Evolutionary conservation across 495 filamentous ascomycete species (phyloP).

Genomic region (Daldinia concentrica): DNA sequence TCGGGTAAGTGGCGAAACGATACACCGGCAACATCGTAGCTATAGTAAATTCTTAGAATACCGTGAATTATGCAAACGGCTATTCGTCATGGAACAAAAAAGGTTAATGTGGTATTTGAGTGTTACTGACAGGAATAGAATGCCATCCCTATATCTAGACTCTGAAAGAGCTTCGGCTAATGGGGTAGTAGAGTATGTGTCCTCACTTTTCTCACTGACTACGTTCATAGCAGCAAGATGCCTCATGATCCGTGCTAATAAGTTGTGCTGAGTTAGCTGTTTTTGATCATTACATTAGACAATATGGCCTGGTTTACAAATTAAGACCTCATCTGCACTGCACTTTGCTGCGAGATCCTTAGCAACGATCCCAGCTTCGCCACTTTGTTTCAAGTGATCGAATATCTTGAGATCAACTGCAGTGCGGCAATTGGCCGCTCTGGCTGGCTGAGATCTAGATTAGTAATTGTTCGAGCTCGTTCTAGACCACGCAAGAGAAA

Average conservation of each 20-base stretch:
- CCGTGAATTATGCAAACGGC: neutral
- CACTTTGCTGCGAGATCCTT: constrained; percentile 43
- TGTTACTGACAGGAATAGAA: constrained; percentile 44
- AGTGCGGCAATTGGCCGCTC: constrained; percentile 50
- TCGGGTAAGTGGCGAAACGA: constrained; percentile 29
- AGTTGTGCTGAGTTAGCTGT: neutral
- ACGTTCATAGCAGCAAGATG: constrained; percentile 62
- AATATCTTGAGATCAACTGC: constrained; percentile 51
- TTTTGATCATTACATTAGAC: neutral
- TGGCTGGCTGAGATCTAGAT: constrained; percentile 45
- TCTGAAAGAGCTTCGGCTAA: constrained; percentile 54
- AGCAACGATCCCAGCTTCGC: constrained; percentile 36
- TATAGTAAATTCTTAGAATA: neutral
- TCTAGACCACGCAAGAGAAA: neutral
- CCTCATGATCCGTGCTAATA: constrained; percentile 44
- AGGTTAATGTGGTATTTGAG: neutral
- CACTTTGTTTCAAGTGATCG: constrained; percentile 47
- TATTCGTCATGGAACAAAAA: neutral
- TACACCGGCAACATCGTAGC: constrained; percentile 30
- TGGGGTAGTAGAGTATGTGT: constrained; percentile 57
- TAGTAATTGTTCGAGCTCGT: neutral
- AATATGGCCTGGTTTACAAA: constrained; percentile 20
- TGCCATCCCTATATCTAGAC: constrained; percentile 43
- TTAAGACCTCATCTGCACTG: constrained; percentile 41
- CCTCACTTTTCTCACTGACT: constrained; percentile 53